phyloP scores from a whole-genome alignment of 805 yeast species.

The Cyberlindnera misumaiensis region DNA sequence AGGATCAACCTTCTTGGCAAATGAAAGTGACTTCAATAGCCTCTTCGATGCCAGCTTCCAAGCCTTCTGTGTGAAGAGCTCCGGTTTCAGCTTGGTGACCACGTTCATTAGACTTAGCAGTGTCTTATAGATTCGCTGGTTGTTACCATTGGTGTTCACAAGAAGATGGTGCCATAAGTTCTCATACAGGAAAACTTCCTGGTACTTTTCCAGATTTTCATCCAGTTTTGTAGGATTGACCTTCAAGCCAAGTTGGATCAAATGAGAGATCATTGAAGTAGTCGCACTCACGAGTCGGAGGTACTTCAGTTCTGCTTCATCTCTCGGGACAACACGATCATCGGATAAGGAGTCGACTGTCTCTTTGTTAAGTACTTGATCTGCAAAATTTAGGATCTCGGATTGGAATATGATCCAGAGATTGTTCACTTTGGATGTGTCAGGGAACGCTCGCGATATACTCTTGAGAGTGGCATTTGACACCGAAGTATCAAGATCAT shows the following conservation, averaged over 20 bases:
- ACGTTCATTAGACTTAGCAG: constrained; percentile 32
- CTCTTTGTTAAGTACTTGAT: constrained; percentile 49
- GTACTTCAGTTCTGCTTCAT: constrained; percentile 61
- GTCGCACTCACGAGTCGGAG: constrained; percentile 47
- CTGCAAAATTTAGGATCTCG: constrained; percentile 49
- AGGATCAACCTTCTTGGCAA: constrained; percentile 21
- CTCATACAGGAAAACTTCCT: constrained; percentile 35
- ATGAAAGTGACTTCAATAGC: constrained; percentile 27
- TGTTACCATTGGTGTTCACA: constrained; percentile 28
- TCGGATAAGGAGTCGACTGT: constrained; percentile 63
- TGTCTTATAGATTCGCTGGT: constrained; percentile 36
- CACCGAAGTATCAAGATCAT: constrained; percentile 63
- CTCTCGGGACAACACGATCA: constrained; percentile 57
- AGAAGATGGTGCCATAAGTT: constrained; percentile 37
- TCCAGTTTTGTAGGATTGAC: constrained; percentile 18
- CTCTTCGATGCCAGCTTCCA: constrained; percentile 28
- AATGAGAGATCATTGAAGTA: constrained; percentile 37
- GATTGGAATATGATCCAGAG: constrained; percentile 55
- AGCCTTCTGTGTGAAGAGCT: constrained; percentile 16
- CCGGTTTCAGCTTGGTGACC: constrained; percentile 22
- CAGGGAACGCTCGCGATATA: constrained; percentile 48
- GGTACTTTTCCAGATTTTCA: constrained; percentile 15
- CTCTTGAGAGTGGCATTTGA: constrained; percentile 41
- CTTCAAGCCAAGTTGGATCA: constrained; percentile 21
- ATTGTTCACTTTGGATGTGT: constrained; percentile 44